Base-by-base conservation (phyloP, 768 basidiomycete species). In the Termitomyces sp. region DNA sequence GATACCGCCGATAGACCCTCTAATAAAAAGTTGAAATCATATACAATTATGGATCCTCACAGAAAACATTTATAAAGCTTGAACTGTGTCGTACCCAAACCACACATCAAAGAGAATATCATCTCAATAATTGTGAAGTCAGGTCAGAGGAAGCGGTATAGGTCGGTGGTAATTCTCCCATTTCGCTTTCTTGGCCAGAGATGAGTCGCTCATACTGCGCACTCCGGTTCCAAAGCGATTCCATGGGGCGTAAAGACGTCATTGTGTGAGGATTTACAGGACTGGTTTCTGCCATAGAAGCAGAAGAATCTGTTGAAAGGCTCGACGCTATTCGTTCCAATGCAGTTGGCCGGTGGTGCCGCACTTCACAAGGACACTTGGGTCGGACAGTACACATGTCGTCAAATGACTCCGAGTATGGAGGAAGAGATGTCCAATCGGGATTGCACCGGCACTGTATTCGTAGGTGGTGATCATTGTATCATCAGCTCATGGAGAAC, bases 121-220 rank as follows among this genome's bases (percentile, higher is more conserved):
- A 56, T 36, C 40, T 26, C 24, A 35, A 35, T 56, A 33, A 49
- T 42, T 40, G 50, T 24, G 53, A 54, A 33, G 49, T 54, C 53
- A 45, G 35, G 54, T 40, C 43, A 44, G 58, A 32, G 20, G 45
- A 48, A 24, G 59, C 68, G 40, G 74, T 74, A 67, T 94, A 94
- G n/a, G 83, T 75, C 4, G 95, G 95, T 0, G 95, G 94, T 8
- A 81, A 80, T 69, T 97, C 94, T 7, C 94, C 94, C 16, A 77
- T 76, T 65, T 89, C 87, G 48, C 80, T 88, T 69, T 90, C 89
- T 68, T 87, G 85, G 24, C 95, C 94, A 12, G 88, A 82, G 40
- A 97, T 79, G 20, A 97, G 79, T 26, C 87, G 79, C 67, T 93
- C 94, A 64, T 89, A 94, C 58, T 87, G 79, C 43, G 70, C 63